Evolutionary conservation across 495 filamentous ascomycete genomes (phyloP), one percentile per base, ranked within the genome.

Genomic region (Neurospora sp.): DNA sequence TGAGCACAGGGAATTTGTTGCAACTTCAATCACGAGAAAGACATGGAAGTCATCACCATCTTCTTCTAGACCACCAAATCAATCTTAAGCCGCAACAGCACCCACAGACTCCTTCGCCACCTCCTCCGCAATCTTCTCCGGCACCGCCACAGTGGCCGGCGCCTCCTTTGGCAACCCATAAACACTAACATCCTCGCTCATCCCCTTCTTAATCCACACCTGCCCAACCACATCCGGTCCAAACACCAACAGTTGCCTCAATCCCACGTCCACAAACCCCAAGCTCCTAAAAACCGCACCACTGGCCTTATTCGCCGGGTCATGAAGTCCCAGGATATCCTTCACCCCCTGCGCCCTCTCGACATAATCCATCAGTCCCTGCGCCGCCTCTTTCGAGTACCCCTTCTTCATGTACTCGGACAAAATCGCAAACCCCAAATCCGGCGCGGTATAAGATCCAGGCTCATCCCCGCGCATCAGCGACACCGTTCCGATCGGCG

Each of bases 371-470:
- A 85, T 44, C 8, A 83, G 3, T 9, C 46, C 80, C 14, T 72
- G 75, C 31, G 74, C 76, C 0, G 81, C 83, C 73, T 85, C 83
- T 20, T 80, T 79, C 8, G 82, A 78, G 74, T 83, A 84, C 3
- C 83, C 83, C 72, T 80, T 82, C 3, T 80, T 75, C 73, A 75
- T 78, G 10, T 83, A 71, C 68, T 75, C 74, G 0, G 78, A 76
- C 31, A 84, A 40, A 14, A 83, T 76, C 3, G 76, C 76, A 70
- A 78, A 85, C 4, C 83, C 81, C 1, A 85, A 35, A 69, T 84
- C 83, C 0, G 83, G 82, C 12, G 72, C 75, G 0, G 68, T 14
- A 68, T 82, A 82, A 5, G 71, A 37, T 5, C 75, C 42, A 2
- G 75, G 75, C 20, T 77, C 74, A 40, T 76, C 71, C 0, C 81